Evolutionary conservation across 2,329 filamentous ascomycete genomes (phyloP).

Genomic region (Thermothelomyces thermophilus): DNA sequence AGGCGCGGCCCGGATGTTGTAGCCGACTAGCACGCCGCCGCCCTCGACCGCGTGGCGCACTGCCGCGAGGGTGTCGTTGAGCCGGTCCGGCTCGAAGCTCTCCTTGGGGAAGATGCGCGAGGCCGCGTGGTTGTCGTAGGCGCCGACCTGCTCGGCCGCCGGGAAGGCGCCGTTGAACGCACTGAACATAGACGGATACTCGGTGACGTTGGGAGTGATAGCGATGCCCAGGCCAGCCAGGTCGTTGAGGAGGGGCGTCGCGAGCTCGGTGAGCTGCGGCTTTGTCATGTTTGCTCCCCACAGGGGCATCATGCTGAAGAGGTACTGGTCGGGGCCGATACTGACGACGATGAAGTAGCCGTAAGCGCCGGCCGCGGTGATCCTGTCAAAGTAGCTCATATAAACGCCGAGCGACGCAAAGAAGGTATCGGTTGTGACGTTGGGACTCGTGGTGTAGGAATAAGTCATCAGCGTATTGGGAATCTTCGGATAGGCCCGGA

Average conservation of each 20-base stretch:
- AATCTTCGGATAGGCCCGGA: conserved; percentile 23
- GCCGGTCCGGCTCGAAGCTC: conserved; percentile 28
- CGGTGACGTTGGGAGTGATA: conserved; percentile 20
- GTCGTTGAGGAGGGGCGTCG: conserved; percentile 25
- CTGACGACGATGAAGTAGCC: conserved; percentile 28
- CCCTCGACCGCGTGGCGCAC: conserved; percentile 35
- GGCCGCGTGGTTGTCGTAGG: conserved; percentile 21
- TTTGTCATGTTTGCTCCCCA: conserved; percentile 24
- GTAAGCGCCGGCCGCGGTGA: conserved; percentile 29
- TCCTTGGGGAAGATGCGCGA: conserved; percentile 28
- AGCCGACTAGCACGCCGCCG: conserved; percentile 36
- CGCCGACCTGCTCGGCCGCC: conserved; percentile 39
- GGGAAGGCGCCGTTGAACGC: conserved; percentile 39
- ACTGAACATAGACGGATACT: conserved; percentile 39
- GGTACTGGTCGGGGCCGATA: conserved; percentile 16
- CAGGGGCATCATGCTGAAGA: conserved; percentile 26
- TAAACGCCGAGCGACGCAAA: conserved; percentile 28
- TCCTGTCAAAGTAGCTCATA: conserved; percentile 26
- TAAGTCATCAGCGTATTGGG: conserved; percentile 24
- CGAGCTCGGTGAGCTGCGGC: conserved; percentile 19
- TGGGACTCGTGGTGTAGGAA: conserved; percentile 35
- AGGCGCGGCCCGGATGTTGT: conserved; percentile 33
- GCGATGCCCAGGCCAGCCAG: conserved; percentile 24
- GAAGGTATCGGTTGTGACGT: conserved; percentile 39
- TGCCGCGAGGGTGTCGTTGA: conserved; percentile 31